These are phyloP conservation scores for Geotrichum europaeum DNA, from an alignment of 1,139 yeast species.

Conservation along the genomic window DNA sequence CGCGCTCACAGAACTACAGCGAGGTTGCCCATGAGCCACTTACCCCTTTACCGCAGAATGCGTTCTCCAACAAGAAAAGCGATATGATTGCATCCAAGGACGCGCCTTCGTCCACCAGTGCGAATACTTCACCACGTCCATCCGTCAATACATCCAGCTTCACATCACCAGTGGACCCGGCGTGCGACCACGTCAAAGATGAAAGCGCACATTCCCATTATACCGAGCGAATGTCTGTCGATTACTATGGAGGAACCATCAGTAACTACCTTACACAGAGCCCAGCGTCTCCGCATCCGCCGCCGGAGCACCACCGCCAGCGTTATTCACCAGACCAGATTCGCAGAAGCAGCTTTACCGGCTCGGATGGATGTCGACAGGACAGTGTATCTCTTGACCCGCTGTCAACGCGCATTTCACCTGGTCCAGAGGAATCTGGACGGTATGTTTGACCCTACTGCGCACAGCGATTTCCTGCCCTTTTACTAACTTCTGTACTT, in stretches of 20 bases:
- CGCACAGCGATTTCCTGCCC: not conserved
- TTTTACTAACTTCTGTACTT: not conserved
- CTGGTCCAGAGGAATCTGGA: not conserved
- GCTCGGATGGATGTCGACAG: not conserved
- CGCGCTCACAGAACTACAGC: not conserved
- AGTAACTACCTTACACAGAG: constrained; percentile 4
- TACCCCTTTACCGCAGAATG: not conserved
- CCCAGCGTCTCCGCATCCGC: not conserved
- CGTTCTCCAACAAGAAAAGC: not conserved
- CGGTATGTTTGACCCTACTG: not conserved
- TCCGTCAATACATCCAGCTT: not conserved
- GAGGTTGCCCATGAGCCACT: not conserved
- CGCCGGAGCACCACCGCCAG: not conserved
- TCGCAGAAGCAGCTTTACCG: not conserved
- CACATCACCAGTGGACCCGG: not conserved
- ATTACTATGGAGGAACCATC: constrained; percentile 11
- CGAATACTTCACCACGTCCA: not conserved
- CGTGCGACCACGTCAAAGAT: not conserved
- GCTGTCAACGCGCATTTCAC: not conserved
- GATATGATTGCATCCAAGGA: not conserved
- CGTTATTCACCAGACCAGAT: not conserved
- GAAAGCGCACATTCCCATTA: not conserved
- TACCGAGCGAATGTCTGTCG: constrained; percentile 5
- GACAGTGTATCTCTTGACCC: not conserved
- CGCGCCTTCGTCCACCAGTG: not conserved